A percentile compares a stretch with the other conserved stretches of the same genome.
phyloP scores from a whole-genome alignment of 305 asterid genomes.

The Fraxinus latifolia region DNA sequence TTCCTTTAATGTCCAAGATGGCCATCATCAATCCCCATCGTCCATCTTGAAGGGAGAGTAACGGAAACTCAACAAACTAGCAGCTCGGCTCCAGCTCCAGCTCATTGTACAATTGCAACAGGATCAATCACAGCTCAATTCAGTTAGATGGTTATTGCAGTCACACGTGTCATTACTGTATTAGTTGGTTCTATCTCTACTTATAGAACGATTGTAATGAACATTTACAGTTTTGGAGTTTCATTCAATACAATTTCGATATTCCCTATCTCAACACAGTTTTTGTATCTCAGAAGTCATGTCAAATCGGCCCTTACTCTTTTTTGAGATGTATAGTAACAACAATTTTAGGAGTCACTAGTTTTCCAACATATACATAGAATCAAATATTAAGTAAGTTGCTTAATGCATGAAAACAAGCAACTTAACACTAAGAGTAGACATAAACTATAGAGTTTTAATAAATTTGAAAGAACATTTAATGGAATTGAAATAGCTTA shows the following conservation, averaged over 20 bases:
- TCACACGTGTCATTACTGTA: not conserved
- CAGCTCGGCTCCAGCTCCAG: not conserved
- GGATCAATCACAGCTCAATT: not conserved
- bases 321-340: not conserved
- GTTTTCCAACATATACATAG: not conserved
- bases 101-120: not conserved
- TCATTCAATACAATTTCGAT: not conserved
- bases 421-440: not conserved
- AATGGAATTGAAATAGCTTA: not conserved
- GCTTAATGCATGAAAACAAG: not conserved
- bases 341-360: not conserved
- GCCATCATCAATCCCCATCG: not conserved
- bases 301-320: not conserved
- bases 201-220: not conserved
- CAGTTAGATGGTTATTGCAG: not conserved
- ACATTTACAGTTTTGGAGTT: not conserved
- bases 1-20: too few species aligned
- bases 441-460: not conserved
- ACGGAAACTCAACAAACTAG: not conserved
- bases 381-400: not conserved
- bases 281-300: not conserved
- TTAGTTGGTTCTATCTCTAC: not conserved
- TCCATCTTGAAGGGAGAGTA: not conserved
- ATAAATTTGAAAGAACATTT: not conserved
- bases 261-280: not conserved